Conservation (phyloP, 108 stramenopile genomes). For the Cyclostephanos invisitatus region DNA sequence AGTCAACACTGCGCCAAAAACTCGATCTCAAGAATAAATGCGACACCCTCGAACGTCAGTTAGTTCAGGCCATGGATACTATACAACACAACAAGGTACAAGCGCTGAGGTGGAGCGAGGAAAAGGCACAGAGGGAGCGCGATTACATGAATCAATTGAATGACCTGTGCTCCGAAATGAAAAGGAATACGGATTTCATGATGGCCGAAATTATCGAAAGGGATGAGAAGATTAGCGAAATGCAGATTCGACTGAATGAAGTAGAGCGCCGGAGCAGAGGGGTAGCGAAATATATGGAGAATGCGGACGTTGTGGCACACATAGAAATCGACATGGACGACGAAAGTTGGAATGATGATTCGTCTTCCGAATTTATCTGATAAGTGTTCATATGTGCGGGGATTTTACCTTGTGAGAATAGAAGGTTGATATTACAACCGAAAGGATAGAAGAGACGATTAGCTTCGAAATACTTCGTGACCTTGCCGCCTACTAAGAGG, state of each 20-base stretch:
- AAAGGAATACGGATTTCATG: slow-evolving; percentile 23
- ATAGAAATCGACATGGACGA: slow-evolving; percentile 30
- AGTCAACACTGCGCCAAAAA: slow-evolving; percentile 20
- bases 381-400: neutral
- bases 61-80: slow-evolving; percentile 11
- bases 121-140: slow-evolving; percentile 24
- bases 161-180: slow-evolving; percentile 17
- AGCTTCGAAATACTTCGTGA: neutral
- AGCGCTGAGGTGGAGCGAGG: slow-evolving; percentile 18
- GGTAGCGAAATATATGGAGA: slow-evolving; percentile 1
- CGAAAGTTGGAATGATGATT: slow-evolving; percentile 30
- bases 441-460: neutral
- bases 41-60: slow-evolving; percentile 14
- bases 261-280: slow-evolving; percentile 4
- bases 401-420: neutral
- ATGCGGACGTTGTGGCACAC: slow-evolving; percentile 13
- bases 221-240: slow-evolving; percentile 21
- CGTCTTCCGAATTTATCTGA: slow-evolving; percentile 33
- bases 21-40: slow-evolving; percentile 7
- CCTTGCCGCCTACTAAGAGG: neutral
- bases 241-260: slow-evolving; percentile 33
- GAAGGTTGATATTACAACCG: neutral
- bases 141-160: slow-evolving; percentile 40
- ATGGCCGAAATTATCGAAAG: slow-evolving; percentile 32
- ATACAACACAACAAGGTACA: slow-evolving; percentile 24